Conservation (phyloP, 2,329 filamentous ascomycete species). For the Aspergillus sp. region DNA sequence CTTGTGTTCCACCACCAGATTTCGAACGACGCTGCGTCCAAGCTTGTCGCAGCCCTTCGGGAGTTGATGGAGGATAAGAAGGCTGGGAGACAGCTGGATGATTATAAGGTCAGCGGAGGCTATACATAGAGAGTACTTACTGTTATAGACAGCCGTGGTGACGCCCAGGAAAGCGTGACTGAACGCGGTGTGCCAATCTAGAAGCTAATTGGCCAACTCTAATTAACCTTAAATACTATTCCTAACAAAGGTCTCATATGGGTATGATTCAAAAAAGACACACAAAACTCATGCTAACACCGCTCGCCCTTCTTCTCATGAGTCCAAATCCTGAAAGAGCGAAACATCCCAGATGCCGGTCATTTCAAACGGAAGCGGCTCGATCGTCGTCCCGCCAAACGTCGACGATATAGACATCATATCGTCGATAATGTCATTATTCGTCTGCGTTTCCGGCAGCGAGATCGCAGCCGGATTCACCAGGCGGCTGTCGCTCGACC, state of each 20-base stretch:
- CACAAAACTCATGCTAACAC: background rate
- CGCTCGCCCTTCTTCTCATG: slow-evolving; percentile 3
- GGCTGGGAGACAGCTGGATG: background rate
- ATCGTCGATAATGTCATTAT: slow-evolving; percentile 38
- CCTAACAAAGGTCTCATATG: background rate
- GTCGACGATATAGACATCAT: slow-evolving; percentile 40
- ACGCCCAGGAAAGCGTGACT: background rate
- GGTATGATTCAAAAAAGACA: background rate
- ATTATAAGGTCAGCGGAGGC: slow-evolving; percentile 1
- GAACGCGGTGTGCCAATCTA: background rate
- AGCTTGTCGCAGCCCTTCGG: slow-evolving; percentile 12
- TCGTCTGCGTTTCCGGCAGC: slow-evolving; percentile 35
- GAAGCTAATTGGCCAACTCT: background rate
- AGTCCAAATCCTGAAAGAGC: slow-evolving; percentile 32
- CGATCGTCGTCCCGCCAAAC: slow-evolving; percentile 38
- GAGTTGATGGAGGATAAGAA: slow-evolving; percentile 9
- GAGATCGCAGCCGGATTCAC: slow-evolving; percentile 32
- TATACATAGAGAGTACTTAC: slow-evolving; percentile 1
- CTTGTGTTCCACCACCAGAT: slow-evolving; percentile 21
- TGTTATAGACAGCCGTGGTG: background rate
- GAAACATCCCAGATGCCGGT: slow-evolving; percentile 38
- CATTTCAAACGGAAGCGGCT: slow-evolving; percentile 39
- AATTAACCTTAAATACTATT: too few species aligned
- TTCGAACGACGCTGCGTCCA: slow-evolving; percentile 11
- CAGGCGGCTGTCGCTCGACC: slow-evolving; percentile 17